Evolutionary conservation across 225 moss, liverwort and hornwort genomes (phyloP).

Genomic region (Sphagnum contortum): DNA sequence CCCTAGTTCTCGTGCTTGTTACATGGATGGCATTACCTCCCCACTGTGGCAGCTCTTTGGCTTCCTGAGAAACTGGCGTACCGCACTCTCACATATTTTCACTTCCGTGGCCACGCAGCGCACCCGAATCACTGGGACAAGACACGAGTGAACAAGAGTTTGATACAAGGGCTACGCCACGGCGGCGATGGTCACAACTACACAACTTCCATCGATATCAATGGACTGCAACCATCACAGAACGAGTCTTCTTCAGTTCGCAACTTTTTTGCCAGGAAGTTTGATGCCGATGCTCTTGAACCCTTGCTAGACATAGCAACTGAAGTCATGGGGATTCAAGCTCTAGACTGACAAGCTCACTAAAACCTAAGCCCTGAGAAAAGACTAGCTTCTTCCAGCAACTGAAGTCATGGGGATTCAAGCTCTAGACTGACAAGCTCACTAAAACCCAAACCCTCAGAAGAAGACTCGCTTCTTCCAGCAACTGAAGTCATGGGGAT

Average conservation of each 20-base stretch:
- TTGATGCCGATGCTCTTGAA: slow-evolving; percentile 10
- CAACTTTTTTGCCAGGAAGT: slow-evolving; percentile 24
- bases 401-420: slow-evolving; percentile 15
- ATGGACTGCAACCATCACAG: too few relatives aligned
- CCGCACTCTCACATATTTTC: slow-evolving; percentile 27
- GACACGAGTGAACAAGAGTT: fast-evolving
- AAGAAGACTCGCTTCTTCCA: not conserved
- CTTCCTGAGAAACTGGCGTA: slow-evolving; percentile 13
- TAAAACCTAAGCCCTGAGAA: too few relatives aligned
- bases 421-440: too few relatives aligned
- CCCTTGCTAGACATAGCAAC: slow-evolving; percentile 17
- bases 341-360: too few relatives aligned
- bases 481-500: slow-evolving; percentile 18
- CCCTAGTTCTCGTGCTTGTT: slow-evolving; percentile 9
- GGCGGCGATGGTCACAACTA: slow-evolving; percentile 7
- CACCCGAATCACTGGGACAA: slow-evolving; percentile 17
- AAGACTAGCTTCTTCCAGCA: not conserved
- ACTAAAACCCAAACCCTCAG: too few relatives aligned
- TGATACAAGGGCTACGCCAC: slow-evolving; percentile 7
- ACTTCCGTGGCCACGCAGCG: slow-evolving; percentile 7
- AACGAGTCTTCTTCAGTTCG: slow-evolving; percentile 4
- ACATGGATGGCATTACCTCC: slow-evolving; percentile 42
- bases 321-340: slow-evolving; percentile 15
- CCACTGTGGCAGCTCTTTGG: slow-evolving; percentile 18
- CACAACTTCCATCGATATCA: not conserved